Percentiles rank a stretch among this genome's conserved stretches.
phyloP scores from a whole-genome alignment of 805 yeast species.

The Sugiyamaella americana region DNA sequence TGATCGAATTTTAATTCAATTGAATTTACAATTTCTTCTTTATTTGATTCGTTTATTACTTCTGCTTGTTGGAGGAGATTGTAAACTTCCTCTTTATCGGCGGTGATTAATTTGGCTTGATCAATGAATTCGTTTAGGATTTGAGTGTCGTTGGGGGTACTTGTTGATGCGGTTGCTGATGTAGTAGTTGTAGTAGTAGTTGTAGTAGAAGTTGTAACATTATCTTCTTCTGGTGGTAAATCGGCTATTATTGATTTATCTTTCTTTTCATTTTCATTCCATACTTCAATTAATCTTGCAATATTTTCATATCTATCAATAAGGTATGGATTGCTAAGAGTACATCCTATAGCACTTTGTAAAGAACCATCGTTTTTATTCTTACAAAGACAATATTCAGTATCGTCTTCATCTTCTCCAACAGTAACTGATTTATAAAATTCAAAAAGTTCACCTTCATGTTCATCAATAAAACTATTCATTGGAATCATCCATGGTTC shows the following conservation, averaged over 20 bases:
- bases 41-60: slow-evolving; percentile 2
- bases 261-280: slow-evolving; percentile 12
- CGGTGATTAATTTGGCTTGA: background rate
- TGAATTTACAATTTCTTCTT: slow-evolving; percentile 4
- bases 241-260: slow-evolving; percentile 1
- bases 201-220: background rate
- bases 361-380: slow-evolving; percentile 21
- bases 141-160: background rate
- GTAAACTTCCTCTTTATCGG: background rate
- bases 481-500: slow-evolving; percentile 72
- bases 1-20: slow-evolving; percentile 10
- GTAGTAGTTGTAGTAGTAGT: background rate
- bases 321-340: slow-evolving; percentile 31
- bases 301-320: slow-evolving; percentile 31
- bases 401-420: slow-evolving; percentile 12
- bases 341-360: slow-evolving; percentile 21
- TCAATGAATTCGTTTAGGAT: background rate
- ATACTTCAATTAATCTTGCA: slow-evolving; percentile 28
- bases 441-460: slow-evolving; percentile 52
- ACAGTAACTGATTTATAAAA: slow-evolving; percentile 65
- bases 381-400: slow-evolving; percentile 11
- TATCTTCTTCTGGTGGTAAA: background rate
- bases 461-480: slow-evolving; percentile 60
- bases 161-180: background rate
- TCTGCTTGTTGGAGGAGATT: slow-evolving; percentile 4